phyloP scores from a whole-genome alignment of 768 basidiomycete species.

The Mycena amicta region DNA sequence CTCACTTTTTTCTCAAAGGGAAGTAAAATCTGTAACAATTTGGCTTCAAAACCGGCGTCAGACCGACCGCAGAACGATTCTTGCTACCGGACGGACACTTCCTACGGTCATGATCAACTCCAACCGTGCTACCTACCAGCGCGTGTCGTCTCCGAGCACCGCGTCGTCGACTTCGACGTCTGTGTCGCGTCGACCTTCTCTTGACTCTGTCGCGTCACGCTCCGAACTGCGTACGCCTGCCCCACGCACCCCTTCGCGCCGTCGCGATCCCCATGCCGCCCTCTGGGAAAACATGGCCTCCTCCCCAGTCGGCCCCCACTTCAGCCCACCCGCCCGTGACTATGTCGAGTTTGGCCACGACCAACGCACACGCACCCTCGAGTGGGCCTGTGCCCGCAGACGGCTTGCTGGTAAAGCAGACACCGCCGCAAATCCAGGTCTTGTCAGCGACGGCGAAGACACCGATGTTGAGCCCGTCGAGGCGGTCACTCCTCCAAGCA shows the following conservation, averaged over 20 bases:
- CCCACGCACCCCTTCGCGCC: slow-evolving; percentile 44
- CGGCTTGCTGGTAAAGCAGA: slow-evolving; percentile 49
- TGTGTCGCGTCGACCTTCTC: slow-evolving; percentile 41
- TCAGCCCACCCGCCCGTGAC: slow-evolving; percentile 52
- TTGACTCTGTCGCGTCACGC: slow-evolving; percentile 62
- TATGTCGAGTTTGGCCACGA: slow-evolving; percentile 51
- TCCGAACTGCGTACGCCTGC: slow-evolving; percentile 48
- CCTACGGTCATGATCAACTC: slow-evolving; percentile 35
- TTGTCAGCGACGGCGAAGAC: slow-evolving; percentile 36
- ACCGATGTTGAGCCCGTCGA: slow-evolving; percentile 71
- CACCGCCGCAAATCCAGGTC: slow-evolving; percentile 22
- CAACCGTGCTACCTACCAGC: slow-evolving; percentile 31
- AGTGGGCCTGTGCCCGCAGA: slow-evolving; percentile 75
- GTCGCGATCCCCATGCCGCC: slow-evolving; percentile 37
- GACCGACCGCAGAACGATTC: slow-evolving; percentile 59
- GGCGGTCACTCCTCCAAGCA: slow-evolving; percentile 64
- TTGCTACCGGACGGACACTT: slow-evolving; percentile 36
- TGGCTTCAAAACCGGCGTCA: slow-evolving; percentile 88
- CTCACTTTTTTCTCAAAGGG: slow-evolving; percentile 41
- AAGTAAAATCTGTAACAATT: slow-evolving; percentile 71
- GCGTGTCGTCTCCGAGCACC: slow-evolving; percentile 27
- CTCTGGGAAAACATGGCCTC: slow-evolving; percentile 65
- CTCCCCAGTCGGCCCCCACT: slow-evolving; percentile 58
- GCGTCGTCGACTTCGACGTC: slow-evolving; percentile 31
- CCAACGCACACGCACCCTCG: slow-evolving; percentile 57